phyloP scores from a whole-genome alignment of 768 basidiomycete species.

The Rhizopogon rudus region DNA sequence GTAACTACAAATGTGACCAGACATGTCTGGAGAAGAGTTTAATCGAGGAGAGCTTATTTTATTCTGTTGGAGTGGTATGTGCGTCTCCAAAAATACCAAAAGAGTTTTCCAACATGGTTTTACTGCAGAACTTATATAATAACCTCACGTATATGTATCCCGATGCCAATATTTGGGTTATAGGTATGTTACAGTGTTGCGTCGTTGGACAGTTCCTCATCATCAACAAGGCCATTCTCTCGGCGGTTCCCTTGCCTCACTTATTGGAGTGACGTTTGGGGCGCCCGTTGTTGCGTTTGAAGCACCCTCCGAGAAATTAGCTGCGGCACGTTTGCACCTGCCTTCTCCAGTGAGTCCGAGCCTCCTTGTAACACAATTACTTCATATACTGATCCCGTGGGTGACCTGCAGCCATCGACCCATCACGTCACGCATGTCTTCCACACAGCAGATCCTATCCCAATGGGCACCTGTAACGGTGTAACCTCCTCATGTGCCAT shows the following conservation, averaged over 20 bases:
- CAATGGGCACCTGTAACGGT: conserved; percentile 81
- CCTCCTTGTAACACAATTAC: not conserved
- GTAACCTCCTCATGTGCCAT: conserved; percentile 72
- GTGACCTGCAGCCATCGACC: conserved; percentile 48
- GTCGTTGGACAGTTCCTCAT: not conserved
- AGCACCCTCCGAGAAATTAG: conserved; percentile 67
- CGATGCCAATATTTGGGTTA: conserved; percentile 82
- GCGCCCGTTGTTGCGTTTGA: conserved; percentile 89
- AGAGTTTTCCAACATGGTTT: not conserved
- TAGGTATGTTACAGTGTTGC: conserved; percentile 37
- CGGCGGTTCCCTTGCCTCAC: conserved; percentile 80
- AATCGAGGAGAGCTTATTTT: conserved; percentile 81
- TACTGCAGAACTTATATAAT: conserved; percentile 78
- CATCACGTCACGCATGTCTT: conserved; percentile 85
- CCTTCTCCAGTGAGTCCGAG: conserved; percentile 62
- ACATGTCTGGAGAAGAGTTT: conserved; percentile 77
- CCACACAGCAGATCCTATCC: conserved; percentile 91
- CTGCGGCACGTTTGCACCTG: conserved; percentile 78
- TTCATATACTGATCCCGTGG: conserved; percentile 1
- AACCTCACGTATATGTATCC: conserved; percentile 92
- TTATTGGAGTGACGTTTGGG: conserved; percentile 90
- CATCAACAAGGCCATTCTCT: conserved; percentile 57
- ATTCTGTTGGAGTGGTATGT: conserved; percentile 77
- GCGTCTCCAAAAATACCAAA: not conserved
- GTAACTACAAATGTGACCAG: conserved; percentile 72